Evolutionary conservation across 306 rosid species (phyloP).

Genomic region (Acacia melanoxylon): DNA sequence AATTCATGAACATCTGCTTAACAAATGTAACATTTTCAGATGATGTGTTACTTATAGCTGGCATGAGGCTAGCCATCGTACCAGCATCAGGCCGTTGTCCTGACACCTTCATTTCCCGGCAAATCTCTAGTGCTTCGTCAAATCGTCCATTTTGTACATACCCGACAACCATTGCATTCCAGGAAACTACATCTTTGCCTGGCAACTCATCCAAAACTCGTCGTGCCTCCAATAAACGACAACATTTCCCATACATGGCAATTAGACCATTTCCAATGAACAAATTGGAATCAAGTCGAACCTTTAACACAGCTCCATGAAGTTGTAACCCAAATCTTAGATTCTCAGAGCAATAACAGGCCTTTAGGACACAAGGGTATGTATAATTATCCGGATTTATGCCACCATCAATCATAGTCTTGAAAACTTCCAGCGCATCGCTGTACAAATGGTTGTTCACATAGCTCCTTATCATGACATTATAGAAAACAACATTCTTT

Average conservation of each 20-base stretch:
- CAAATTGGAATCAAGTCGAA: neutral
- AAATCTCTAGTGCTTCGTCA: neutral
- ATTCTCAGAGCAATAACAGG: neutral
- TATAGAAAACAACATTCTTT: neutral
- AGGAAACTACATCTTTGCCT: neutral
- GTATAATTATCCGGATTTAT: neutral
- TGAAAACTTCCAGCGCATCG: neutral
- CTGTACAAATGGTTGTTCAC: neutral
- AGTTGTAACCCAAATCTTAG: neutral
- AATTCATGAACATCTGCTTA: neutral
- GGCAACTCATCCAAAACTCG: neutral
- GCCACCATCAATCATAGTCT: neutral
- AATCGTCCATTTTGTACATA: neutral
- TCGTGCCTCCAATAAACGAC: neutral
- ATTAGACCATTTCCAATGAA: neutral
- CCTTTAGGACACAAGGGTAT: neutral
- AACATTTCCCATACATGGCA: neutral
- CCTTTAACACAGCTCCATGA: neutral
- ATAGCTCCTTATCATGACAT: constrained; percentile 1
- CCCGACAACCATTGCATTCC: neutral
- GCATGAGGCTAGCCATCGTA: neutral
- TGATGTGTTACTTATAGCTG: neutral
- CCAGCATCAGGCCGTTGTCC: neutral
- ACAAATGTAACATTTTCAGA: neutral
- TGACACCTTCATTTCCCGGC: neutral